Percentiles rank a stretch among this genome's conserved stretches.
Evolutionary conservation across 176 grass and related monocot species (phyloP).

Genomic region (Urochloa ruziziensis): DNA sequence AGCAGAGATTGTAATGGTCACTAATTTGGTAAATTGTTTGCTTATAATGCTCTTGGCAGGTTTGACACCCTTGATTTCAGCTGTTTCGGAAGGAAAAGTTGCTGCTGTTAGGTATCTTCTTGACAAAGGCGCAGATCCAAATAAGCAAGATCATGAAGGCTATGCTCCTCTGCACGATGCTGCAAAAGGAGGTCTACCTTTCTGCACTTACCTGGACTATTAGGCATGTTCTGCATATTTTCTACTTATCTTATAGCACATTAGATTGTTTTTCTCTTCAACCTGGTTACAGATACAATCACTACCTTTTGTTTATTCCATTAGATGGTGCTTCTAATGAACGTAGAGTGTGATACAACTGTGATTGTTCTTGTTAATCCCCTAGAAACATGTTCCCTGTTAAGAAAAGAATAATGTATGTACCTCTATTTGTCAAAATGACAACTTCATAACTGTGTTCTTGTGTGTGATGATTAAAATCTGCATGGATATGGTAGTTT

Average conservation of each 20-base stretch:
- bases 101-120: constrained; percentile 39
- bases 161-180: constrained; percentile 34
- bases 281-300: background rate
- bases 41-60: constrained; percentile 24
- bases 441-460: background rate
- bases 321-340: background rate
- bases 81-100: background rate
- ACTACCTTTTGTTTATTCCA: background rate
- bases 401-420: background rate
- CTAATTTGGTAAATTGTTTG: background rate
- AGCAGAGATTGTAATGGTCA: background rate
- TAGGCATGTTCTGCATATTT: background rate
- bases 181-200: background rate
- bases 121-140: constrained; percentile 39
- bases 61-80: constrained; percentile 29
- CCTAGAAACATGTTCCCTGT: background rate
- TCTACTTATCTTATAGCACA: background rate
- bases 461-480: background rate
- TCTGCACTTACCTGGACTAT: background rate
- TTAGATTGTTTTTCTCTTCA: background rate
- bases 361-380: background rate
- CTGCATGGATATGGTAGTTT: background rate
- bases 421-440: background rate
- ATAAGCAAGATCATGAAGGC: constrained; percentile 10
- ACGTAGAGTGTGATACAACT: background rate